Conservation (phyloP, 176 grass and related monocot genomes). For the Triticum timopheevii region DNA sequence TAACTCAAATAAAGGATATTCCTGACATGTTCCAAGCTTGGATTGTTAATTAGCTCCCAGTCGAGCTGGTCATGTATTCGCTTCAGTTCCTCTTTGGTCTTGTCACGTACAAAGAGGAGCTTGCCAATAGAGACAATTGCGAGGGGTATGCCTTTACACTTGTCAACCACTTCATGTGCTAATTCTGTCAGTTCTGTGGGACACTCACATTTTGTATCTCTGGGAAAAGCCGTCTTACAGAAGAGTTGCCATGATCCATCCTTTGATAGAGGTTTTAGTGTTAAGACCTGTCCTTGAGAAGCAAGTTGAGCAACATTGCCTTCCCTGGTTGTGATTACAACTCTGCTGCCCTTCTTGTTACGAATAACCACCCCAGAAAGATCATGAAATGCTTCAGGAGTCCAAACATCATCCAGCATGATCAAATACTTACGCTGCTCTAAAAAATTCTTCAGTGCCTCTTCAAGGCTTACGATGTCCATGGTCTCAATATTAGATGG, state of each 20-base stretch:
- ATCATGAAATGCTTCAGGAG: background rate
- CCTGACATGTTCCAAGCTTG: background rate
- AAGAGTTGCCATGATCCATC: conserved; percentile 22
- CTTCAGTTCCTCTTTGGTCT: background rate
- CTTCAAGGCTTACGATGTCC: background rate
- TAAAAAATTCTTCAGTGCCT: background rate
- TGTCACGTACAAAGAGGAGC: background rate
- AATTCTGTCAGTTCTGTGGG: background rate
- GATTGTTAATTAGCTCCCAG: conserved; percentile 3
- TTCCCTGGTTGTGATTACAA: background rate
- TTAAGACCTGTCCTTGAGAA: background rate
- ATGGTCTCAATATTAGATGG: background rate
- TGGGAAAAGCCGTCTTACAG: background rate
- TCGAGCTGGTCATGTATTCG: background rate
- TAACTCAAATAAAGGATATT: conserved; percentile 5
- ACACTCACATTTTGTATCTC: background rate
- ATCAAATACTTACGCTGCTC: conserved; percentile 2
- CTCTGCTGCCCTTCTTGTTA: background rate
- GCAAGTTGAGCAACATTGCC: background rate
- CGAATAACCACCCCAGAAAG: background rate
- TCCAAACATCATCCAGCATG: conserved; percentile 9
- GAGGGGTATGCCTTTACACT: background rate
- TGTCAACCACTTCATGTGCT: background rate
- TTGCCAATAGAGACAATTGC: conserved; percentile 1
- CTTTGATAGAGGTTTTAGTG: background rate